Evolutionary conservation across 139 green algal species (phyloP), one percentile per base, ranked within the genome.

Genomic region (Coelastrella sp.): DNA sequence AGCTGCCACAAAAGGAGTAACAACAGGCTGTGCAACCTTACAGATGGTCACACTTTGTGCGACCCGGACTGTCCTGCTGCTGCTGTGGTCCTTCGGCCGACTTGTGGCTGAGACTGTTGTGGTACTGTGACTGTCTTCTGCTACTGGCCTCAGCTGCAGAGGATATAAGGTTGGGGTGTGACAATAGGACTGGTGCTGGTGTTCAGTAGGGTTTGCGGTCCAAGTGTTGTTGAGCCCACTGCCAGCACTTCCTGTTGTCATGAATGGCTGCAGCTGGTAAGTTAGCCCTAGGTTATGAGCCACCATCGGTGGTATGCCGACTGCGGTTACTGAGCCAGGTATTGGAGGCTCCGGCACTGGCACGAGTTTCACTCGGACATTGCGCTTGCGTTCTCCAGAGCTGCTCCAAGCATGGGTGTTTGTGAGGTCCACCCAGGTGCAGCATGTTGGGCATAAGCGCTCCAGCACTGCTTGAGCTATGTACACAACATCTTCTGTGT

Each of bases 231-330:
- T 32, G 32, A 56, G 17, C n/a, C 86, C 54, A 71, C 75, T 68
- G 71, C 57, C 6, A 59, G 6, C 23, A n/a, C 60, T 68, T 10
- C 32, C 68, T 20, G 8, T n/a, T 85, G 58, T 13, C 64, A 93
- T 80, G 73, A 95, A 91, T 1, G 89, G 91, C 64, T 71, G 19
- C 65, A 95, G 83, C 65, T 93, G 86, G 73, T 82, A 74, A 5
- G 73, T 77, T 56, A 95, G 68, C n/a, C 90, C 90, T 56, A 95
- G 85, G 71, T 95, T 95, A 82, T 93, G 79, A 5, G 93, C 92
- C 7, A 94, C n/a, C 10, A 90, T 20, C 4, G 93, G 93, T 3
- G 93, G 11, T 14, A 95, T 60, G 68, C 74, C 80, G 10, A 92
- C 19, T 61, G 64, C 78, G 56, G 86, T 23, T 60, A 64, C 10